Conservation (phyloP, 1,284 basidiomycete genomes). For the Austroboletus olivaceoglutinosus region DNA sequence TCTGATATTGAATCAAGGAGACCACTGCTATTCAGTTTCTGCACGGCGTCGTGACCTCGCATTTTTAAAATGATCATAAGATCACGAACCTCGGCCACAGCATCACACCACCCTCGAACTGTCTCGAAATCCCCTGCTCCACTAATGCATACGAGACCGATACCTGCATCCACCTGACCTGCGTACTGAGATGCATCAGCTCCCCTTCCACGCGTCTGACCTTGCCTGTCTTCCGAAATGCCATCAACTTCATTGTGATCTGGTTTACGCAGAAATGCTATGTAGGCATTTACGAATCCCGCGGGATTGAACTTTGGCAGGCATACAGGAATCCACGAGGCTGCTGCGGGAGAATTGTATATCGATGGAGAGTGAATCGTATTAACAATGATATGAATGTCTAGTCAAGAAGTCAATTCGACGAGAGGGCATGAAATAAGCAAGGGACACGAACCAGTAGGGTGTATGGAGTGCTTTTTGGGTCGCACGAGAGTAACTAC, state of each 20-base stretch:
- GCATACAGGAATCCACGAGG: conserved; percentile 94
- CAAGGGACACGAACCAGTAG: conserved; percentile 59
- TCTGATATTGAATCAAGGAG: conserved; percentile 50
- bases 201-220: neutral
- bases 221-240: neutral
- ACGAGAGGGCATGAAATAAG: neutral
- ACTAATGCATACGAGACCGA: conserved; percentile 66
- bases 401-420: conserved; percentile 38
- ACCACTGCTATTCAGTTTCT: conserved; percentile 65
- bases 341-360: conserved; percentile 67
- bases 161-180: conserved; percentile 35
- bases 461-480: conserved; percentile 92
- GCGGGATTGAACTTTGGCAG: conserved; percentile 91
- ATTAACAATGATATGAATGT: conserved; percentile 86
- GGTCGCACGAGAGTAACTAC: conserved; percentile 90
- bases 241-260: conserved; percentile 20
- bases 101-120: conserved; percentile 69
- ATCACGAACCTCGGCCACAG: conserved; percentile 55
- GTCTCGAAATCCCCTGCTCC: conserved; percentile 67
- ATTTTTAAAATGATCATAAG: neutral
- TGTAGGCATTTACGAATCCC: conserved; percentile 92
- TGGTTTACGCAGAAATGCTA: conserved; percentile 62
- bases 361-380: conserved; percentile 71
- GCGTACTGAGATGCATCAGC: conserved; percentile 4
- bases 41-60: conserved; percentile 2